These are phyloP conservation scores for Wickerhamiella spandovensis DNA, from an alignment of 805 yeast genomes.

Conservation along the genomic window DNA sequence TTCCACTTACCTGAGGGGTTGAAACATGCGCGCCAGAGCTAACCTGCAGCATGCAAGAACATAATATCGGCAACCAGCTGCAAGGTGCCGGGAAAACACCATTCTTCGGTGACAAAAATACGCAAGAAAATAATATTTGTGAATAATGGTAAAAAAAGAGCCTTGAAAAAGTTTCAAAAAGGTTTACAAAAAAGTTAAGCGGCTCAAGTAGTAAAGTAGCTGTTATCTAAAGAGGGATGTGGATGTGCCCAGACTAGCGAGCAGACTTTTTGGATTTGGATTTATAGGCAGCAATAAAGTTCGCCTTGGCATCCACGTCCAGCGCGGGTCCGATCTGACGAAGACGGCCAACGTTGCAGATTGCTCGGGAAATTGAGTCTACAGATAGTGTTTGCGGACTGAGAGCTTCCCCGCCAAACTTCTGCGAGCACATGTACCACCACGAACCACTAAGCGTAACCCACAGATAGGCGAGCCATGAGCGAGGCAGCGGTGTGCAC, in stretches of 20 bases:
- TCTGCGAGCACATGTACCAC: conserved; percentile 19
- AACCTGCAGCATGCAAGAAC: background rate
- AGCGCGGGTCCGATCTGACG: conserved; percentile 36
- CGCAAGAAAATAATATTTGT: background rate
- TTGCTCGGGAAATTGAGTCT: conserved; percentile 15
- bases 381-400: conserved; percentile 7
- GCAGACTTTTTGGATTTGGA: conserved; percentile 5
- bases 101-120: background rate
- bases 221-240: no score
- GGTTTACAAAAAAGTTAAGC: no score
- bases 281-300: conserved; percentile 29
- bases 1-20: background rate
- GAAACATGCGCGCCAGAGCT: background rate
- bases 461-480: conserved; percentile 19
- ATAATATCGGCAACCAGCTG: background rate
- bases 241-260: background rate
- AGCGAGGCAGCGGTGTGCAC: conserved; percentile 25
- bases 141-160: background rate
- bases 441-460: conserved; percentile 14
- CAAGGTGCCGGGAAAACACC: background rate
- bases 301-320: conserved; percentile 30
- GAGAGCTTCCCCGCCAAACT: conserved; percentile 21
- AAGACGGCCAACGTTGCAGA: conserved; percentile 32
- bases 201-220: no score
- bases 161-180: no score